These are phyloP conservation scores for Trichomonascaceae sp. DNA, from an alignment of 1,139 yeast genomes.

Conservation along the genomic window DNA sequence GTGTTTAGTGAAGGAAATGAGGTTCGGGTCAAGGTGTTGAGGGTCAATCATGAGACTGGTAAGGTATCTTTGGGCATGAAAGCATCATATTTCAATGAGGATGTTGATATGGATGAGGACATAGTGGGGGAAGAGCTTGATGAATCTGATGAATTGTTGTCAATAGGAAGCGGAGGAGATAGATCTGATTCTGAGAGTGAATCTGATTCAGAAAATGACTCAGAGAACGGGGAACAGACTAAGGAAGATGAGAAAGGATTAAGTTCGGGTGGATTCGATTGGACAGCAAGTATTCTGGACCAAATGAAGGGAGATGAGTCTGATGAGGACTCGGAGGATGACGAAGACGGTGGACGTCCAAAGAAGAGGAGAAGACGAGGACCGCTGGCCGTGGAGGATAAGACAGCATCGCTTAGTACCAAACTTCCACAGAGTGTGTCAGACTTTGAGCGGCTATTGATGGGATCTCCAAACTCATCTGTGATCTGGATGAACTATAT, in stretches of 20 bases:
- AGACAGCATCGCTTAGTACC: conserved; percentile 75
- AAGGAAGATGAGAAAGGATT: conserved; percentile 43
- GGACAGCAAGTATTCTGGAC: conserved; percentile 87
- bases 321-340: conserved; percentile 34
- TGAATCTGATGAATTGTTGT: conserved; percentile 26
- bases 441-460: conserved; percentile 85
- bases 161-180: conserved; percentile 18
- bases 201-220: conserved; percentile 28
- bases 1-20: conserved; percentile 84
- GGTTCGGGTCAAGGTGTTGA: conserved; percentile 75
- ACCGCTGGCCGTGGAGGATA: conserved; percentile 55
- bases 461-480: conserved; percentile 92
- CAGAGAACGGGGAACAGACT: conserved; percentile 29
- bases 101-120: conserved; percentile 29
- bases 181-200: conserved; percentile 29
- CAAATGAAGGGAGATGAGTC: conserved; percentile 59
- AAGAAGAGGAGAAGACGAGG: conserved; percentile 40
- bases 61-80: conserved; percentile 87
- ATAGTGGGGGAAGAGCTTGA: conserved; percentile 30
- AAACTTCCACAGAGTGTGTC: conserved; percentile 85
- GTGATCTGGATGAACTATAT: conserved; percentile 95
- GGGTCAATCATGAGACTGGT: conserved; percentile 56
- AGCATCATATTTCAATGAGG: conserved; percentile 72
- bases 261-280: conserved; percentile 74
- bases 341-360: conserved; percentile 26